phyloP scores from a whole-genome alignment of 1,284 basidiomycete genomes.

The Fomitopsis betulina region DNA sequence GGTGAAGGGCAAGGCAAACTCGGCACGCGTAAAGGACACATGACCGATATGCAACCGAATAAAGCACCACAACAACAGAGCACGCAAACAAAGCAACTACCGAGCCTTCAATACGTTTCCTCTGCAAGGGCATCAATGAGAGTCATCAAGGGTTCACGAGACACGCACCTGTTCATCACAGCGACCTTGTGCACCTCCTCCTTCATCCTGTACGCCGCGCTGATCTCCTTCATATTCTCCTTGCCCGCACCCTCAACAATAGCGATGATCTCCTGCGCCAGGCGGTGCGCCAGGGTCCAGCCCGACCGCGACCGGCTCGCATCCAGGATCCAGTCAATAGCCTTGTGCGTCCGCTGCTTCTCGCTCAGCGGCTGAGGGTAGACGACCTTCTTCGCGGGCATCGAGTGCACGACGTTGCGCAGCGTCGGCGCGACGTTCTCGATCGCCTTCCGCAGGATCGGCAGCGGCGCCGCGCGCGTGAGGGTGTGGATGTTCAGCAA shows the following conservation, averaged over 20 bases:
- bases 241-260: conserved; percentile 52
- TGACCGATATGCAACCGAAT: too few relatives aligned
- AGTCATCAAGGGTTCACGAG: too few relatives aligned
- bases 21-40: too few relatives aligned
- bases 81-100: too few relatives aligned
- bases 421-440: conserved; percentile 65
- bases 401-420: conserved; percentile 43
- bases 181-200: conserved; percentile 64
- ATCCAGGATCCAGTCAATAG: conserved; percentile 64
- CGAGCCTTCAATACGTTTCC: conserved; percentile 1
- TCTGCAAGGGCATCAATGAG: background rate
- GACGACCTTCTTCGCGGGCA: conserved; percentile 57
- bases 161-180: conserved; percentile 75
- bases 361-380: conserved; percentile 72
- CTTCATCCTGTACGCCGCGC: conserved; percentile 54
- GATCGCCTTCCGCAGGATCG: conserved; percentile 73
- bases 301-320: conserved; percentile 50
- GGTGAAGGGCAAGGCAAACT: too few relatives aligned
- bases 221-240: conserved; percentile 34
- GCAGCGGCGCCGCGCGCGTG: conserved; percentile 71
- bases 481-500: conserved; percentile 70
- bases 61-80: too few relatives aligned
- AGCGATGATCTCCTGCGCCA: conserved; percentile 72
- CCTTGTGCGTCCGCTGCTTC: conserved; percentile 67
- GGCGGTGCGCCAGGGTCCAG: conserved; percentile 53